Evolutionary conservation across 2,329 filamentous ascomycete genomes (phyloP), one percentile per base, ranked within the genome.

Genomic region (Cladosporium sp.): DNA sequence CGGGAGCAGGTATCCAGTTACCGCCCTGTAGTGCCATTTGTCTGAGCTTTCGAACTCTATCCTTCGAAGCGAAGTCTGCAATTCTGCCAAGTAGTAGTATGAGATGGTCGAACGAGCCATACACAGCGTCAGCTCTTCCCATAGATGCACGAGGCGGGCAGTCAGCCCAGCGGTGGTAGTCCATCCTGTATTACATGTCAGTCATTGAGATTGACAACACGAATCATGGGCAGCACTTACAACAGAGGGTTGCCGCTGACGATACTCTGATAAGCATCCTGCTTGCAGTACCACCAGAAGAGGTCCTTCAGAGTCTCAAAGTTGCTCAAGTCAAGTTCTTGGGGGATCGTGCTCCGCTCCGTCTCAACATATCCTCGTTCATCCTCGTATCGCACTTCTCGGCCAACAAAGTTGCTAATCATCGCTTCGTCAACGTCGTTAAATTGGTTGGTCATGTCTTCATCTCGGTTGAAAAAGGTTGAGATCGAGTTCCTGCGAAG

Each of bases 241-340:
- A 97, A 89, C 56, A 96, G 82, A 67, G 85, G 85, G 49, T 94
- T 93, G 10, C 92, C 94, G 70, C 93, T 95, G 26, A 98, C 81
- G 67, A 97, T 87, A 75, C 91, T 93, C 76, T 97, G 94, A 71
- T 94, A 96, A 10, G 91, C 88, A 76, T 98, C 95, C 82, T 97
- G 95, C 77, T 97, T 96, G 72, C 87, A 89, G 76, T 93, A 97
- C 91, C 93, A 97, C 93, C 94, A 99, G 75, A 91, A 96, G 5
- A 98, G 79, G 78, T 98, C 95, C 69, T 91, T 88, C 46, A 95
- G 83, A 18, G 91, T 89, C 72, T 95, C 91, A 73, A 91, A 96
- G 48, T 86, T 88, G 67, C 92, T 89, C 57, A 96, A 84, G 67
- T 98, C 93, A 18, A 69, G 71, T 68, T 36, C 68, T 67, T 58